Conservation (phyloP, 495 filamentous ascomycete genomes). For the Aspergillus ellipticus region DNA sequence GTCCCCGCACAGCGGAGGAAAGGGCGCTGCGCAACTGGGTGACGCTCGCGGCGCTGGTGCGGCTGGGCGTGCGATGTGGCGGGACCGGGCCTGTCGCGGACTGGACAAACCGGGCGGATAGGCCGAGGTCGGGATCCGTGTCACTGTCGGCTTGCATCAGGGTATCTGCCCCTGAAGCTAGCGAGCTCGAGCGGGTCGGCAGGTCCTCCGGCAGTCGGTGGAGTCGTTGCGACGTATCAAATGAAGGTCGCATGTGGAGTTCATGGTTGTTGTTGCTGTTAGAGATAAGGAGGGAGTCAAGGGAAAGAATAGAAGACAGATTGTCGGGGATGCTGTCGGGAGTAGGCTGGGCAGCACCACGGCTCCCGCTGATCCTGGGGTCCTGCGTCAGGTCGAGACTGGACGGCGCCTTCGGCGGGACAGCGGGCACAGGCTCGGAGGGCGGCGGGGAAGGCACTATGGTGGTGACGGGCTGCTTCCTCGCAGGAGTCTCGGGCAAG, state of each 20-base stretch:
- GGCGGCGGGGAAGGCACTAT: not conserved
- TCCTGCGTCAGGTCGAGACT: not conserved
- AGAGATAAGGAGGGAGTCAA: conserved; percentile 13
- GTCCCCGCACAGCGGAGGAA: conserved; percentile 32
- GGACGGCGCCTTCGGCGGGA: conserved; percentile 14
- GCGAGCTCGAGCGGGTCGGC: not conserved
- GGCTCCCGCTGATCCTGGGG: not conserved
- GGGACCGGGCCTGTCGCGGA: not conserved
- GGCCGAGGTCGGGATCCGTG: too few relatives aligned
- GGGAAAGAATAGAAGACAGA: conserved; percentile 19
- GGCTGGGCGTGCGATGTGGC: conserved; percentile 10
- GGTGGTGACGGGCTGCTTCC: conserved; percentile 5
- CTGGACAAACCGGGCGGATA: too few relatives aligned
- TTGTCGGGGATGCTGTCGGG: conserved; percentile 6
- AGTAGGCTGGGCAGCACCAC: not conserved
- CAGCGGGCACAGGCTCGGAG: conserved; percentile 10
- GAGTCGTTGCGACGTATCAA: not conserved
- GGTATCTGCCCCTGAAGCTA: conserved; percentile 3
- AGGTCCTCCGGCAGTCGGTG: not conserved
- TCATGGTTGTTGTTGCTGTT: conserved; percentile 1
- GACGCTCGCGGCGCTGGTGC: conserved; percentile 2
- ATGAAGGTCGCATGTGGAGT: not conserved
- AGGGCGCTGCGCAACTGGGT: conserved; percentile 6
- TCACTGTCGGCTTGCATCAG: not conserved
- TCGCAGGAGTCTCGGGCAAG: not conserved